phyloP scores from a whole-genome alignment of 768 basidiomycete genomes.

The Pleurotus eryngii region DNA sequence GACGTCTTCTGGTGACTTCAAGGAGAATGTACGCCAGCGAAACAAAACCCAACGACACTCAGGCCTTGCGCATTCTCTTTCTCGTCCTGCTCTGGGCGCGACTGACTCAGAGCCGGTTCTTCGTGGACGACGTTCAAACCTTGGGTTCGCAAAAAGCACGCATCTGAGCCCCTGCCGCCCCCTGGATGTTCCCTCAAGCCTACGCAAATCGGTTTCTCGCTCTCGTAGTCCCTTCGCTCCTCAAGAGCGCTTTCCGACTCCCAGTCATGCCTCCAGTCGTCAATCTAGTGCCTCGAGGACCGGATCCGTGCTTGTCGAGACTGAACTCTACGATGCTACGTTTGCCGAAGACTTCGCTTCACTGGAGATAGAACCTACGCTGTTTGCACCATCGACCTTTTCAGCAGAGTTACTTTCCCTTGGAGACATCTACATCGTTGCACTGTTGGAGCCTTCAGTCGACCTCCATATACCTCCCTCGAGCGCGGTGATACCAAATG shows the following conservation, averaged over 20 bases:
- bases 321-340: too few species aligned
- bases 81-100: neutral
- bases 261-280: too few species aligned
- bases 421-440: neutral
- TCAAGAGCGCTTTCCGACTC: too few species aligned
- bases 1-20: neutral
- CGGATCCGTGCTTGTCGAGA: too few species aligned
- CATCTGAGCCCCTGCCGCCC: neutral
- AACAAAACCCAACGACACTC: neutral
- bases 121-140: neutral
- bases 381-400: too few species aligned
- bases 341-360: too few species aligned
- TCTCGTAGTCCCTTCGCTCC: too few species aligned
- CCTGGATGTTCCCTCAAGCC: neutral
- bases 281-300: too few species aligned
- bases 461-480: neutral
- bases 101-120: neutral
- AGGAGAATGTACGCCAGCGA: neutral
- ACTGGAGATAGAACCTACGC: too few species aligned
- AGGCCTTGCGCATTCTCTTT: too few species aligned
- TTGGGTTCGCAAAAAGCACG: too few species aligned
- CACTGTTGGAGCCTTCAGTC: neutral
- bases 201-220: neutral
- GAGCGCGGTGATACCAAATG: neutral
- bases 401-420: too few species aligned